Base-by-base conservation (phyloP, 2,329 filamentous ascomycete genomes). In the Sporothrix luriei region DNA sequence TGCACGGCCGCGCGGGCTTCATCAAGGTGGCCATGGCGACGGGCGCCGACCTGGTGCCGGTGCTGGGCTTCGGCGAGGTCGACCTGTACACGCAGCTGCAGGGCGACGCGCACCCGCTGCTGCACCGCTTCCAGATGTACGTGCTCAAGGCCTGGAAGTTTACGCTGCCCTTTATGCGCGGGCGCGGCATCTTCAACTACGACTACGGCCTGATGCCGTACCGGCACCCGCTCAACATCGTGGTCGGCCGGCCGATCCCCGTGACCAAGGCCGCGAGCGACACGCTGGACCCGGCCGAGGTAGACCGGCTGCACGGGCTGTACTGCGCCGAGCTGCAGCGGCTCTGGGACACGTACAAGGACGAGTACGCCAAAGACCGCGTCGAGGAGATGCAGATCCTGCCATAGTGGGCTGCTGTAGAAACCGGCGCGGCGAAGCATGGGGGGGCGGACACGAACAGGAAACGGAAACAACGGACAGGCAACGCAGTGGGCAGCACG, bases 161-260 rank as follows among this genome's bases (percentile, higher is more conserved):
- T 76, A 98, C 95, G 0, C 85, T 98, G 13, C 94, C 95, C 0
- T 85, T 97, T 38, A 91, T 97, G 75, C 93, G 97, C 78, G 94
- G 94, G 2, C 83, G 94, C 33, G 94, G 94, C 14, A 90, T 98
- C 52, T 97, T 98, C 81, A 99, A 99, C 79, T 98, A 99, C 77
- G 95, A 99, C 78, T 92, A 97, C 16, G 95, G 95, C 4, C 82
- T 98, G 75, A 93, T 98, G 92, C 95, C 95, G 0, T 98, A 97
- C 78, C 88, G 95, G 14, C 85, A 90, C 66, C 90, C 93, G 13
- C 83, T 99, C 71, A 95, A 98, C 77, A 88, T 97, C 62, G 94
- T 99, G 14, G 91, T 97, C 16, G 94, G 94, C 3, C 85, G 87
- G 67, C 93, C 94, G 0, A 93, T 97, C 72, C 83, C 84, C 72